Evolutionary conservation across 2,329 filamentous ascomycete genomes (phyloP), one percentile per base, ranked within the genome.

Genomic region (Ploettnerulaceae sp.): DNA sequence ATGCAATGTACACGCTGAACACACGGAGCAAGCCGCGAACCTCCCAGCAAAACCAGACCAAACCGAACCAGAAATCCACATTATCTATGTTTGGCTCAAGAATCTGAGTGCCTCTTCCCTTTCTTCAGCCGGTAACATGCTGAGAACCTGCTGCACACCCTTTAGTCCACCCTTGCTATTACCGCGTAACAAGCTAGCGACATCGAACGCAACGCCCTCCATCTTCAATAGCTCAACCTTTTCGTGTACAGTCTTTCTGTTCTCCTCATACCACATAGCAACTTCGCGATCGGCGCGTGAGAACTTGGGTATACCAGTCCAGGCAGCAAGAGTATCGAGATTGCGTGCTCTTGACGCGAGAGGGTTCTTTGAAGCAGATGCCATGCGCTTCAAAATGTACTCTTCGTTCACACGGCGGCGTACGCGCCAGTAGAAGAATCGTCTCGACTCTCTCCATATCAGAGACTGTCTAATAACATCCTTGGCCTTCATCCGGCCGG

Each of bases 341-440:
- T 90, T 82, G 48, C 75, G 74, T 21, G 76, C 71, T 45, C 89
- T 84, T 34, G 71, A 66, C n/a, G 67, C 63, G 24, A 68, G 67
- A 26, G 73, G 67, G 60, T 73, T 69, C 57, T 66, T 64, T 12
- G 64, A 60, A 37, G 64, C 68, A 2, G 67, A 58, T 4, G 72
- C 74, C 79, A 98, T 88, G 70, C 89, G 89, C 73, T 90, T 93
- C 67, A 98, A 77, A 60, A 98, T 89, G 69, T 94, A 88, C 72
- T 98, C 93, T 73, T 98, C 93, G 70, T 94, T 97, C 65, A 98
- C 77, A 71, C 93, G 82, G 66, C 93, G 86, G 69, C 94, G 90
- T 53, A 96, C 84, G 70, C 93, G 91, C 93, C 94, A 98, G 85
- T 97, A 98, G 77, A 98, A 97, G 87, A 93, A 97, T 64, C 91